These are phyloP conservation scores for Parmales sp. DNA, from an alignment of 108 stramenopile species.

Conservation along the genomic window DNA sequence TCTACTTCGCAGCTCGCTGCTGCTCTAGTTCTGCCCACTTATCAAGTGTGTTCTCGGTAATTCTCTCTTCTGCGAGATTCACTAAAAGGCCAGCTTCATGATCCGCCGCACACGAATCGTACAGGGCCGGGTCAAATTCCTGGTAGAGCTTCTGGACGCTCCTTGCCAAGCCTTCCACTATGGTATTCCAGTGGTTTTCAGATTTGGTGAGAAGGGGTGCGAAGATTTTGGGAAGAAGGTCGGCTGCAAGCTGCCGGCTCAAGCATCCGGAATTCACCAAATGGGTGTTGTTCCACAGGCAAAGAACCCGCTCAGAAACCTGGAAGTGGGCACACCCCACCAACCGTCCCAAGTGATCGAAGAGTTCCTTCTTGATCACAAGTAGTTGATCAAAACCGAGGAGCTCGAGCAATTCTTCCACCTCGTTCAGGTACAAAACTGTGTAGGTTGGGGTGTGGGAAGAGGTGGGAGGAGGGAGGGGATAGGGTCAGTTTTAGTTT, in stretches of 20 bases:
- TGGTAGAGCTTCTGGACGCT: constrained; percentile 86
- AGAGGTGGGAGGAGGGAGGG: too few species aligned
- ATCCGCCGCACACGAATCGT: too few species aligned
- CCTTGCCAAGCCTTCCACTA: constrained; percentile 93
- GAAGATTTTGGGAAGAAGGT: constrained; percentile 85
- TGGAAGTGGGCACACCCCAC: constrained; percentile 93
- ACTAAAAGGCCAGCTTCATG: too few species aligned
- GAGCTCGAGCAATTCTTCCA: constrained; percentile 94
- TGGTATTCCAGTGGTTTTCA: constrained; percentile 94
- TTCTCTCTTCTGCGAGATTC: too few species aligned
- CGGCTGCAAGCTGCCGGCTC: constrained; percentile 69
- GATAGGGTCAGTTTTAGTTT: neutral
- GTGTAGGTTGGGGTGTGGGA: neutral
- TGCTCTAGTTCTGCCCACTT: too few species aligned
- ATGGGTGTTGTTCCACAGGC: constrained; percentile 94
- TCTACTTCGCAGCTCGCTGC: neutral
- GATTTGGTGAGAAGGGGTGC: constrained; percentile 82
- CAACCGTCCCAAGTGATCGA: constrained; percentile 79
- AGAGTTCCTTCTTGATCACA: constrained; percentile 70
- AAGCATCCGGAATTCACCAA: constrained; percentile 81
- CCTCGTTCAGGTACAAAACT: constrained; percentile 92
- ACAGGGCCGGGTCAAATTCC: constrained; percentile 7
- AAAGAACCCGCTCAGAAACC: constrained; percentile 82
- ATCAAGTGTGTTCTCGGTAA: too few species aligned
- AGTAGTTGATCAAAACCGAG: constrained; percentile 78